A percentile compares a stretch with the other conserved stretches of the same genome.
Evolutionary conservation across 2,329 filamentous ascomycete species (phyloP).

Genomic region (Fusarium ambrosium): DNA sequence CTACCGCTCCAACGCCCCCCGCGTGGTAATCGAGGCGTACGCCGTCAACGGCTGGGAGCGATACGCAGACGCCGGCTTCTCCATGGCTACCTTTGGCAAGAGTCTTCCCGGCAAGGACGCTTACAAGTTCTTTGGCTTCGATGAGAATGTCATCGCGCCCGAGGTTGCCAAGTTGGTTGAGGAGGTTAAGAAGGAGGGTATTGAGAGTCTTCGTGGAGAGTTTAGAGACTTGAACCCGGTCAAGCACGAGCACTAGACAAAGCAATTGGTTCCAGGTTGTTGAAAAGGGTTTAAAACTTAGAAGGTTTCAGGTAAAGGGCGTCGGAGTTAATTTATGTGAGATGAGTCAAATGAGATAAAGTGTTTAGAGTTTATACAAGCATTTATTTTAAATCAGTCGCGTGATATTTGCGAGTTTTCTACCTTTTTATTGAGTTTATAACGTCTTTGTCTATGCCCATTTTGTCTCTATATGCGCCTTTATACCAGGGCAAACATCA

Average conservation of each 20-base stretch:
- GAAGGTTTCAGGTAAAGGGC: constrained; percentile 6
- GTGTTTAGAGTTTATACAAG: constrained; percentile 20
- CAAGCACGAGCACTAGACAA: constrained; percentile 38
- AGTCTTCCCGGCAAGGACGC: constrained; percentile 66
- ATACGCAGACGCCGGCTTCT: constrained; percentile 69
- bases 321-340: constrained; percentile 23
- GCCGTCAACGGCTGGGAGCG: constrained; percentile 70
- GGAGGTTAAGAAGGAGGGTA: constrained; percentile 48
- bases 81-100: constrained; percentile 68
- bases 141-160: constrained; percentile 57
- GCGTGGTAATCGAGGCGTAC: constrained; percentile 73
- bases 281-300: constrained; percentile 17
- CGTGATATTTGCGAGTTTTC: neutral
- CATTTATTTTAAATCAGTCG: constrained; percentile 1
- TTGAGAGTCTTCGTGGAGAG: constrained; percentile 49
- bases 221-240: constrained; percentile 49
- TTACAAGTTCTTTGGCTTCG: constrained; percentile 70
- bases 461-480: no score
- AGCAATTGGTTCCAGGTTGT: neutral
- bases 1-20: constrained; percentile 58
- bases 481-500: neutral
- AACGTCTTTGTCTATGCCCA: neutral
- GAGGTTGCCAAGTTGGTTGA: constrained; percentile 52
- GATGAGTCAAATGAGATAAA: constrained; percentile 17
- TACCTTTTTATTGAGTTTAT: neutral